Evolutionary conservation across 768 basidiomycete species (phyloP), one percentile per base, ranked within the genome.

Genomic region (Lactarius deliciosus): DNA sequence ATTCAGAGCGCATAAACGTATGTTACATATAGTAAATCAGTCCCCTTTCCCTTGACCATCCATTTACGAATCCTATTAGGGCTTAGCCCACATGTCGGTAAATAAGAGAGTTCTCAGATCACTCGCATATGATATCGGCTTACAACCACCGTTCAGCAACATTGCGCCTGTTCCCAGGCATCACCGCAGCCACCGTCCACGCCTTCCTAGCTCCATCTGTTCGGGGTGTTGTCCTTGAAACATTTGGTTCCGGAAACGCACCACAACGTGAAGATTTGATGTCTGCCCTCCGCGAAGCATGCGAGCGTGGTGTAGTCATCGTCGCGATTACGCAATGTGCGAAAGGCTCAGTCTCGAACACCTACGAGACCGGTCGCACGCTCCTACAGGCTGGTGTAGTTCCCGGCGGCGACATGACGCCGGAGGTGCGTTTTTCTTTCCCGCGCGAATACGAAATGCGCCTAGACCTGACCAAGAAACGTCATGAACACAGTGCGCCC

Each of bases 171-270:
- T 96, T 95, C 71, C 94, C 94, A 5, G 94, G 94, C 22, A 94
- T 96, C 68, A 86, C 89, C 16, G 82, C 85, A 0, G 79, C 84
- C 11, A 92, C 91, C 3, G 79, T 95, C 57, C 86, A 81, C 20
- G 88, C 90, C 3, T 95, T 95, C 74, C 82, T 94, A 18, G 81
- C 80, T 57, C 86, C 89, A 13, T 89, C 90, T 5, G 85, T 88
- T 9, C 84, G 82, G 36, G 95, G 94, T 4, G 88, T 95, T 2
- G 89, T 98, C 11, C 80, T 98, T 1, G 92, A 96, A 74, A 93
- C 91, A 2, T 98, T 92, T 75, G 96, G 96, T 8, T 88, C 94
- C 1, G 96, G 96, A 0, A 98, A 98, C 76, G 92, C 94, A 11
- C 94, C 96, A 0, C 89, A 93, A 71, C 83, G 91, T 15, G 66